Conservation (phyloP, 768 basidiomycete species). For the Terana coerulea region DNA sequence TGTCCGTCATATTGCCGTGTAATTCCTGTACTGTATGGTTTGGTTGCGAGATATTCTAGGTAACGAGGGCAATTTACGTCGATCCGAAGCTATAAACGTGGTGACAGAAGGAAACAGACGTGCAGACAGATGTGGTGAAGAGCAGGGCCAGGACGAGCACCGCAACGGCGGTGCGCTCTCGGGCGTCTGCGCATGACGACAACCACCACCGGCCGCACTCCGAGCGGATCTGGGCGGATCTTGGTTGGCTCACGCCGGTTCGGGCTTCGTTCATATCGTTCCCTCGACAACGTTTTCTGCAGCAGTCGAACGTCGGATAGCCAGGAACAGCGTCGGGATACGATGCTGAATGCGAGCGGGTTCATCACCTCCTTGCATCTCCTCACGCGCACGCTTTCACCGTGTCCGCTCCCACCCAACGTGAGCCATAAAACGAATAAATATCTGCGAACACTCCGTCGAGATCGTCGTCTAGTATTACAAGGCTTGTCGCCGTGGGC, state of each 20-base stretch:
- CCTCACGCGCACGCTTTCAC: no score
- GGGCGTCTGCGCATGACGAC: slow-evolving; percentile 4
- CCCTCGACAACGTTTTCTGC: no score
- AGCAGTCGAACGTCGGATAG: no score
- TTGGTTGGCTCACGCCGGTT: no score
- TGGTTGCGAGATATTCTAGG: background rate
- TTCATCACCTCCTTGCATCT: no score
- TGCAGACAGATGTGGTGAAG: background rate
- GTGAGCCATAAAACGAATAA: background rate
- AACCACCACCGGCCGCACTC: no score
- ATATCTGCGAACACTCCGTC: slow-evolving; percentile 1
- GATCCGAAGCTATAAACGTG: background rate
- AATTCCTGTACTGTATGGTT: background rate
- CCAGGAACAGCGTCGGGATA: no score
- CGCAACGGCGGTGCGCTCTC: slow-evolving; percentile 1
- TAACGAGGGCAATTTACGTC: background rate
- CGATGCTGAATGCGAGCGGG: no score
- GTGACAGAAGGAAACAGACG: background rate
- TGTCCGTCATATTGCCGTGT: slow-evolving; percentile 5
- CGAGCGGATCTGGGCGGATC: no score
- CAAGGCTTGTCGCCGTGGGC: background rate
- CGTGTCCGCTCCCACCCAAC: no score
- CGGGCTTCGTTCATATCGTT: no score
- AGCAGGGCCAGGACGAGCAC: slow-evolving; percentile 1
- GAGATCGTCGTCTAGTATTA: slow-evolving; percentile 8